Percentiles rank a stretch among this genome's conserved stretches.
Evolutionary conservation across 805 yeast genomes (phyloP).

Genomic region (Candida montana): DNA sequence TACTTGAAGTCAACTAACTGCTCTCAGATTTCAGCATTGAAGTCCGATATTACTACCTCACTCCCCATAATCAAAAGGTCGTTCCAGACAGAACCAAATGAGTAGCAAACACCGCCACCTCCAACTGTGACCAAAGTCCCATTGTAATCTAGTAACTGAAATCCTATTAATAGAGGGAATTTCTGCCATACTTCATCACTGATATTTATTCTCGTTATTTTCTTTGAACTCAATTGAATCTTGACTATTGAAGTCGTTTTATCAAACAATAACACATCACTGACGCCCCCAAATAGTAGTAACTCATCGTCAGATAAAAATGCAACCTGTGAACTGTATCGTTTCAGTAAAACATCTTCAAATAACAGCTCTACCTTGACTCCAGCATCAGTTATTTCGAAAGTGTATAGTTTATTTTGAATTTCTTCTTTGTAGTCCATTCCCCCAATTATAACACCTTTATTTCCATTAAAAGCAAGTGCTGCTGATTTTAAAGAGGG

Average conservation of each 20-base stretch:
- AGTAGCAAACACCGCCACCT: slow-evolving; percentile 81
- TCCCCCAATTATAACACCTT: slow-evolving; percentile 50
- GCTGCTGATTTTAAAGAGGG: slow-evolving; percentile 32
- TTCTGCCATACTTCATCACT: slow-evolving; percentile 34
- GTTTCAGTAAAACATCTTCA: slow-evolving; percentile 30
- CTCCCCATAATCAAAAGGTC: slow-evolving; percentile 11
- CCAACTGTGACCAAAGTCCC: slow-evolving; percentile 33
- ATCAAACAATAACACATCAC: slow-evolving; percentile 31
- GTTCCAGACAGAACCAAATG: slow-evolving; percentile 64
- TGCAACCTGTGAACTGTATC: slow-evolving; percentile 45
- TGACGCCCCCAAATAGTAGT: slow-evolving; percentile 55
- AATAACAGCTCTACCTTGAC: slow-evolving; percentile 20
- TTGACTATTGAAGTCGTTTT: slow-evolving; percentile 33
- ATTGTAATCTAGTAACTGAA: slow-evolving; percentile 31
- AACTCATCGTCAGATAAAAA: slow-evolving; percentile 30
- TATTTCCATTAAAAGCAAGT: slow-evolving; percentile 26
- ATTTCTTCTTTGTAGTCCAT: slow-evolving; percentile 22
- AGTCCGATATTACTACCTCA: slow-evolving; percentile 1
- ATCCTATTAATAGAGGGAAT: slow-evolving; percentile 50
- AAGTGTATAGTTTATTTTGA: slow-evolving; percentile 29
- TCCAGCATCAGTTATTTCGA: slow-evolving; percentile 21
- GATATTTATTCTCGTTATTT: slow-evolving; percentile 26
- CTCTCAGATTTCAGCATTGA: no score
- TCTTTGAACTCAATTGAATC: slow-evolving; percentile 22
- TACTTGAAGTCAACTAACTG: no score